Evolutionary conservation across 73 alveolate species (phyloP), one percentile per base, ranked within the genome.

Genomic region (Paramecium octaurelia): DNA sequence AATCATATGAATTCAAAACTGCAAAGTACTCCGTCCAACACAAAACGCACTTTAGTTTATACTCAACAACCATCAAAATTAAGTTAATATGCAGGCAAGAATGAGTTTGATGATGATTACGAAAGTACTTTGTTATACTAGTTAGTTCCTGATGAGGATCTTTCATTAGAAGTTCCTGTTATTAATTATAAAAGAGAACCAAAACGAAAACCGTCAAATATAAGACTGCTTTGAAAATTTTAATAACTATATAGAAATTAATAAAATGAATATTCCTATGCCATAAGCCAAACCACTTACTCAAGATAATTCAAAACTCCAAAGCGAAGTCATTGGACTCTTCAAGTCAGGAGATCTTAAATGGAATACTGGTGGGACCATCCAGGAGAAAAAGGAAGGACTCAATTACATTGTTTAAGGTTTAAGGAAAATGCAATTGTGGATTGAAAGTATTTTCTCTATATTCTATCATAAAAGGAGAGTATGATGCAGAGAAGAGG

Each of bases 311-410:
- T n/a, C 88, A 12, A 75, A 75, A 75, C 20, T 75, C 3, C 16
- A 75, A 16, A 21, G 8, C n/a, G 88, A 75, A 75, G 69, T 75
- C 7, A 23, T 23, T 2, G 18, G 60, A 9, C 21, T 42, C 20
- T 75, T 75, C 10, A 29, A 16, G 20, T 21, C 58, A 38, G 88
- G 88, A 11, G 88, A 75, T 36, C 60, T 75, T 10, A 75, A 34
- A 75, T 75, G 88, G 88, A 75, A 42, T 21, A 75, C 88, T 3
- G 88, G 88, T 29, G 68, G 27, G 38, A 35, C 88, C 5, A 12
- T 38, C n/a, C 11, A 6, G 21, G 88, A 75, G n/a, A 75, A 75
- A 34, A 38, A 38, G 16, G 88, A 75, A 3, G 88, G 88, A 38
- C 34, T 75, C 1, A 75, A 75, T 38, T 16, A 1, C 0, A n/a